These are phyloP conservation scores for Erigeron philadelphicus DNA, from an alignment of 140 eudicot genomes.

Conservation along the genomic window DNA sequence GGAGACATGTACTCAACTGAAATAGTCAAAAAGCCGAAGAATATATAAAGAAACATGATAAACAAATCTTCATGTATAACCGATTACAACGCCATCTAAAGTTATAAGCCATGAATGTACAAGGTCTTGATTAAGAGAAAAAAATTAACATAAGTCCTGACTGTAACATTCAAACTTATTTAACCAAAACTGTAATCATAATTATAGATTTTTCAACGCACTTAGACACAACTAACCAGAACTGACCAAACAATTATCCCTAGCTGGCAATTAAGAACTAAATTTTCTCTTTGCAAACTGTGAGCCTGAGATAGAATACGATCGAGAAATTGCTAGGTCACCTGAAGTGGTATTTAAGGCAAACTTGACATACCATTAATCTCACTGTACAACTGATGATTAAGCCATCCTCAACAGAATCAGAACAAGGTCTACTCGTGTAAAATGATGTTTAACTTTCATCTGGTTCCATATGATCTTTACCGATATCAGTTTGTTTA, in stretches of 20 bases:
- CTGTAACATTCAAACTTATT: constrained; percentile 14
- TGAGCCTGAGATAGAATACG: constrained; percentile 20
- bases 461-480: constrained; percentile 34
- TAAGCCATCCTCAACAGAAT: constrained; percentile 28
- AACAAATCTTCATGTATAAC: constrained; percentile 21
- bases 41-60: not conserved
- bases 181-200: not conserved
- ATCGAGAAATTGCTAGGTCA: constrained; percentile 39
- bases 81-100: constrained; percentile 13
- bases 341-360: constrained; percentile 24
- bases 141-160: not conserved
- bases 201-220: constrained; percentile 9
- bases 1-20: constrained; percentile 25
- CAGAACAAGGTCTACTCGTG: constrained; percentile 28
- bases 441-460: constrained; percentile 36
- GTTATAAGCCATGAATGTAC: constrained; percentile 19
- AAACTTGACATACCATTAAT: constrained; percentile 44
- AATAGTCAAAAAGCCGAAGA: constrained; percentile 20
- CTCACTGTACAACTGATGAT: constrained; percentile 56
- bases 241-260: constrained; percentile 24
- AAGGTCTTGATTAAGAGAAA: constrained; percentile 5
- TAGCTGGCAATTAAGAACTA: constrained; percentile 26
- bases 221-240: constrained; percentile 21
- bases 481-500: constrained; percentile 41
- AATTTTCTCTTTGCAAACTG: constrained; percentile 33